These are phyloP conservation scores for Blastobotrys buckinghamii DNA, from an alignment of 1,139 yeast species.

Conservation along the genomic window DNA sequence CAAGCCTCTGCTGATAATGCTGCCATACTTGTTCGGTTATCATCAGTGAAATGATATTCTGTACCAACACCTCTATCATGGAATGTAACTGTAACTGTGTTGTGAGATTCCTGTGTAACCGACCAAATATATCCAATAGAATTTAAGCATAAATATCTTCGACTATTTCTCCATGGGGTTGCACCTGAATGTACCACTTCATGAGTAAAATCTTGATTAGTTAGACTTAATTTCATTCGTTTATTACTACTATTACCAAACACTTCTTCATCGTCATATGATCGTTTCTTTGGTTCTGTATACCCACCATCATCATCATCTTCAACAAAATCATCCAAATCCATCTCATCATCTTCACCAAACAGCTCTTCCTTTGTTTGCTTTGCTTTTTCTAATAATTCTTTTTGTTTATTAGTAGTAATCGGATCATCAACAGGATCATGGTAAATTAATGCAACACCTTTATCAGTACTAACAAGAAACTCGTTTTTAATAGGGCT, in stretches of 20 bases:
- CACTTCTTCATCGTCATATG: not conserved
- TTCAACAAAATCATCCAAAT: constrained; percentile 41
- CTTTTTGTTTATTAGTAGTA: not conserved
- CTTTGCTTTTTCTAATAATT: not conserved
- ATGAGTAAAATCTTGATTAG: constrained; percentile 11
- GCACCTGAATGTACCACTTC: constrained; percentile 68
- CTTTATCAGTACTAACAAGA: constrained; percentile 31
- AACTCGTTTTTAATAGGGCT: constrained; percentile 33
- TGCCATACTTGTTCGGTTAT: constrained; percentile 65
- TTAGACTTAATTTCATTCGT: not conserved
- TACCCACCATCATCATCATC: constrained; percentile 56
- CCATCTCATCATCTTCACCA: constrained; percentile 15
- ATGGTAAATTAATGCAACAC: constrained; percentile 29
- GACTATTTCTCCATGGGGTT: constrained; percentile 69
- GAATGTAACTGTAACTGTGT: constrained; percentile 77
- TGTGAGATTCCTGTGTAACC: constrained; percentile 55
- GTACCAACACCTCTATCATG: constrained; percentile 74
- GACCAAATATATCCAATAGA: constrained; percentile 79
- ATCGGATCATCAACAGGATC: not conserved
- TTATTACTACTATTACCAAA: not conserved
- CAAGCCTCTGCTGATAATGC: constrained; percentile 63
- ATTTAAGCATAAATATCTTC: constrained; percentile 79
- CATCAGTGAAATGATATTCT: constrained; percentile 83
- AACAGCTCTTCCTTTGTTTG: constrained; percentile 22
- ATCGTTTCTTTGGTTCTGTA: constrained; percentile 13